Evolutionary conservation across 129 eudicot species (phyloP).

Genomic region (Tagetes patula): DNA sequence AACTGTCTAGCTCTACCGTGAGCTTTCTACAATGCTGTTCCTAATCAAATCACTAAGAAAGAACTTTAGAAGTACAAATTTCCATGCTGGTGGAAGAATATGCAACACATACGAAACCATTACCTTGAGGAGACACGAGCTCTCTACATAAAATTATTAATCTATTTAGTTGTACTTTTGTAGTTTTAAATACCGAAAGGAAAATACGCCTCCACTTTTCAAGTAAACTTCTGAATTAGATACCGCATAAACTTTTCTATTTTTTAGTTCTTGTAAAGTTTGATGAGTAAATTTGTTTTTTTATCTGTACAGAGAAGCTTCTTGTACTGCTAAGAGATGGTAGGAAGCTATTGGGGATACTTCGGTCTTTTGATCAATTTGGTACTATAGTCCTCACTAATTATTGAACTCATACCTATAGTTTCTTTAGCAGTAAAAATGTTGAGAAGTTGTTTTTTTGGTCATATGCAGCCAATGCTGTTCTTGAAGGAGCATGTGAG

Average conservation of each 20-base stretch:
- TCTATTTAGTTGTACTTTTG: neutral
- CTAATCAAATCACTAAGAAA: neutral
- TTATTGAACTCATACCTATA: neutral
- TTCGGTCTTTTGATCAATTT: constrained; percentile 97
- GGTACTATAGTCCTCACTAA: constrained; percentile 47
- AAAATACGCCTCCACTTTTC: neutral
- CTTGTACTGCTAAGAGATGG: constrained; percentile 97
- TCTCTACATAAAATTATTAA: neutral
- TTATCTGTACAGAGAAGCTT: constrained; percentile 69
- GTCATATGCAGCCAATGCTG: constrained; percentile 78
- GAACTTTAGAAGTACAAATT: neutral
- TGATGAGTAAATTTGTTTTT: neutral
- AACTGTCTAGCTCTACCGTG: neutral
- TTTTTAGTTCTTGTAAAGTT: neutral
- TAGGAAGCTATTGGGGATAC: constrained; percentile 82
- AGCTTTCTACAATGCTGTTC: neutral
- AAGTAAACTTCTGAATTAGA: neutral
- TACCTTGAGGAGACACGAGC: neutral
- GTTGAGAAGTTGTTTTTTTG: constrained; percentile 19
- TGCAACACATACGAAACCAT: neutral
- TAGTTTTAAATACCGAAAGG: neutral
- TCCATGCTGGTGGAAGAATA: neutral
- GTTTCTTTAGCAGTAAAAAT: neutral
- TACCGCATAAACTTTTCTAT: neutral
- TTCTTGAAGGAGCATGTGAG: constrained; percentile 96